Evolutionary conservation across 2,329 filamentous ascomycete species (phyloP), one percentile per base, ranked within the genome.

Genomic region (Diplodia corticola): DNA sequence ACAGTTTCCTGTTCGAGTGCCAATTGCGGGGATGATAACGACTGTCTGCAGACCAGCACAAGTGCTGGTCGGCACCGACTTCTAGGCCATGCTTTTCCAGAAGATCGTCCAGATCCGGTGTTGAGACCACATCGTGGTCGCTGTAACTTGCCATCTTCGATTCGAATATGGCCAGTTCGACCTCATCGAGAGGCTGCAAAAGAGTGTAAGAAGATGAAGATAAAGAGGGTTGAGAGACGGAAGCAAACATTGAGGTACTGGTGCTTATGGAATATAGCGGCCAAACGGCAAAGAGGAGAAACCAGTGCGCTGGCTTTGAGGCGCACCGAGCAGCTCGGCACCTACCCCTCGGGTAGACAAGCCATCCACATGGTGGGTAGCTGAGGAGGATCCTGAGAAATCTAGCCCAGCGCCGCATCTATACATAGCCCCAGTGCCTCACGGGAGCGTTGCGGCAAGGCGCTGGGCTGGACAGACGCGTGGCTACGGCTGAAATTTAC

Each of bases 1-100:
- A 64, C 30, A 30, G 17, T 26, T 64, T 64, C 26, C 60, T 51
- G 24, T 44, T 54, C 60, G 48, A 46, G 50, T 46, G 9, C 60
- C 60, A 64, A 26, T 64, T 64, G 20, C 60, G 60, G 15, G 49
- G 60, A 24, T 64, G 60, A 24, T 63, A 30, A n/a, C 30, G 49
- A 49, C 48, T 64, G 15, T 64, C n/a, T 22, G n/a, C 15, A 15
- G 37, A 26, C 60, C 60, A 64, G 22, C 60, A 33, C 9, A 64
- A n/a, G 60, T 64, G 28, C 26, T 28, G 24, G 22, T 64, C 60
- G 13, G 22, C 17, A 35, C 49, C 49, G 15, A 64, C 17, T 33
- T 53, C 33, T 15, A 64, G 60, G 28, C 60, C 60, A 30, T 64
- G 60, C 22, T 64, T 15, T 22, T 54, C 48, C 2, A 64, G 33